Evolutionary conservation across 2,329 filamentous ascomycete species (phyloP).

Genomic region (Cercospora canescens): DNA sequence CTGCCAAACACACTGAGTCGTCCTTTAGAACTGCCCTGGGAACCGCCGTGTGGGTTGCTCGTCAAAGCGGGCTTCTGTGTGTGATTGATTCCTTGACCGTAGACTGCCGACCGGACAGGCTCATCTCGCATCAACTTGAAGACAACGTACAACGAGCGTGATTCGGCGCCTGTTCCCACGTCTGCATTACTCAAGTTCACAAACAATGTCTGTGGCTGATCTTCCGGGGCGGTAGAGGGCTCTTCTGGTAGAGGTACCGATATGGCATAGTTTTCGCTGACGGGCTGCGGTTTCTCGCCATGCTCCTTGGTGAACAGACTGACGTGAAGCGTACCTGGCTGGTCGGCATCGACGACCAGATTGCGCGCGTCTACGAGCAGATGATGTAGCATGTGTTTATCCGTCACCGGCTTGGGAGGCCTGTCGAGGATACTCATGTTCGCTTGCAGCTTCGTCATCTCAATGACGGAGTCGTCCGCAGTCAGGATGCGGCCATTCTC

Average conservation of each 20-base stretch:
- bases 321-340: constrained; percentile 73
- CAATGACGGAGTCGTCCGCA: constrained; percentile 88
- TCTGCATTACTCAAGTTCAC: constrained; percentile 80
- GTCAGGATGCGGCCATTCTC: constrained; percentile 84
- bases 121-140: constrained; percentile 72
- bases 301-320: constrained; percentile 73
- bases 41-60: constrained; percentile 21
- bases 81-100: constrained; percentile 24
- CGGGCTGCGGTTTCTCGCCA: constrained; percentile 61
- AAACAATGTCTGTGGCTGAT: constrained; percentile 80
- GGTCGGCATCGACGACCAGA: constrained; percentile 74
- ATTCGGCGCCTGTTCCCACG: constrained; percentile 62
- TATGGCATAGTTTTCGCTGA: constrained; percentile 83
- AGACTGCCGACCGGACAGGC: constrained; percentile 33
- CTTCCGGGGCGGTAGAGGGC: constrained; percentile 64
- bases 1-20: constrained; percentile 66
- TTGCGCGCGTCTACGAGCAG: constrained; percentile 80
- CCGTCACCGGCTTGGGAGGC: constrained; percentile 67
- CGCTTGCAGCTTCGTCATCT: constrained; percentile 87
- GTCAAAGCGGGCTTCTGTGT: constrained; percentile 19
- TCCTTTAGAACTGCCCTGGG: constrained; percentile 36
- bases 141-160: constrained; percentile 76
- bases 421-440: constrained; percentile 92
- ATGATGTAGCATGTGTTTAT: constrained; percentile 75
- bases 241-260: constrained; percentile 74